Percentiles rank a stretch among this genome's conserved stretches.
Conservation (phyloP, 306 rosid species). For the Urtica urens region DNA sequence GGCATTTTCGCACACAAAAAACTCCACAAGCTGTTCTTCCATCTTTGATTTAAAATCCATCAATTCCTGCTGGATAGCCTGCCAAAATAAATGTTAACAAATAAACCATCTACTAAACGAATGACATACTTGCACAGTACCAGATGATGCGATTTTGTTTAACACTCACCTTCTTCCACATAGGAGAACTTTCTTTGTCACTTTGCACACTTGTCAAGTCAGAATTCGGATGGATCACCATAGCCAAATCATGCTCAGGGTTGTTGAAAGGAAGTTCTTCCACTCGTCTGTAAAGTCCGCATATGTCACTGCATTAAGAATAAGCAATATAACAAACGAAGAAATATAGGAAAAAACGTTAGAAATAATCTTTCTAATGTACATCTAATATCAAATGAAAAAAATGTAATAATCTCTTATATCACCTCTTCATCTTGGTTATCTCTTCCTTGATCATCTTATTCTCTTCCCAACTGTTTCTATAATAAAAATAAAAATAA, state of each 20-base stretch:
- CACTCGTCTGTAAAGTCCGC: no score
- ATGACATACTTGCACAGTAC: neutral
- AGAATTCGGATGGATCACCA: no score
- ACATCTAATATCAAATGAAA: no score
- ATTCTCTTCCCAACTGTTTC: no score
- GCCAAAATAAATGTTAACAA: conserved; percentile 10
- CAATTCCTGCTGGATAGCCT: conserved; percentile 45
- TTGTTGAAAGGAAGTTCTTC: no score
- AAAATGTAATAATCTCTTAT: no score
- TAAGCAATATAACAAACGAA: no score
- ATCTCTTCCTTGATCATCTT: conserved; percentile 51
- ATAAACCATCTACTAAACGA: neutral
- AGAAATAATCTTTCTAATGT: neutral
- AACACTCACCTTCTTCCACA: conserved; percentile 42
- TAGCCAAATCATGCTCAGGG: no score
- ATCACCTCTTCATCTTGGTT: conserved; percentile 59
- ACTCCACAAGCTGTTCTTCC: conserved; percentile 48
- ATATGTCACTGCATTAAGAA: no score
- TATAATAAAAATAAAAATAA: no score
- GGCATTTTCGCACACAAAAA: conserved; percentile 29
- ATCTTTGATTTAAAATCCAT: conserved; percentile 32
- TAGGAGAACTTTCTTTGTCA: conserved; percentile 18
- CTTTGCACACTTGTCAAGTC: conserved; percentile 22
- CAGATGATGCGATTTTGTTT: neutral
- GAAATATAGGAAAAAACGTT: conserved; percentile 2